Percentiles rank a stretch among this genome's conserved stretches.
These are phyloP conservation scores for Ilyonectria destructans DNA, from an alignment of 2,329 filamentous ascomycete genomes.

Conservation along the genomic window DNA sequence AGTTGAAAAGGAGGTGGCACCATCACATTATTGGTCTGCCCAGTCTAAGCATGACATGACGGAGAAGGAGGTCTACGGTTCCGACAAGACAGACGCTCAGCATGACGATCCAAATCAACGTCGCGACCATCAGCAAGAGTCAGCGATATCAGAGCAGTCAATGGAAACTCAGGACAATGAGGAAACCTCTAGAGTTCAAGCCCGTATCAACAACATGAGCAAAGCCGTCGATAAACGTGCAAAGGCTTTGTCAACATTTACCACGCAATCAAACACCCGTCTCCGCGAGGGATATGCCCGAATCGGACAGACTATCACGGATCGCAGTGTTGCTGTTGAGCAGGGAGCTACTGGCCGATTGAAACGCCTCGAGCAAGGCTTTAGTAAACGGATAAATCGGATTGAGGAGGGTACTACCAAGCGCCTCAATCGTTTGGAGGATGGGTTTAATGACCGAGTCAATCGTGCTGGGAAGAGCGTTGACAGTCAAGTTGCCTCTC, in stretches of 20 bases:
- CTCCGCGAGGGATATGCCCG: conserved; percentile 27
- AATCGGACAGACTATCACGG: conserved; percentile 24
- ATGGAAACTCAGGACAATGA: neutral
- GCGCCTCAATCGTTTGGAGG: conserved; percentile 5
- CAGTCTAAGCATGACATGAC: neutral
- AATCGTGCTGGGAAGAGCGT: neutral
- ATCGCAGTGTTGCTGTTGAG: conserved; percentile 31
- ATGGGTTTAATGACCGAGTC: conserved; percentile 9
- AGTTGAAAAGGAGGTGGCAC: conserved; percentile 19
- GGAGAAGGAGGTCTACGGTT: conserved; percentile 29
- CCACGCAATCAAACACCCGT: conserved; percentile 26
- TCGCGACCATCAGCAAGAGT: neutral
- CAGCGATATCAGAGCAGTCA: neutral
- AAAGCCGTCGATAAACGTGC: conserved; percentile 39
- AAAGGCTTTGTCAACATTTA: conserved; percentile 32
- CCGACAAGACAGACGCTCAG: neutral
- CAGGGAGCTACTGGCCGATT: conserved; percentile 15
- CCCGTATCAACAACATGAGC: conserved; percentile 27
- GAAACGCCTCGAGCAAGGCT: conserved; percentile 25
- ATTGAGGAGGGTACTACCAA: neutral
- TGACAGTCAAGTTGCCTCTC: neutral
- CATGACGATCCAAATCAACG: neutral
- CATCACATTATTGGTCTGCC: neutral
- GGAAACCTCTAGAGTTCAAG: conserved; percentile 13
- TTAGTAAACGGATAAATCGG: neutral